Base-by-base conservation (phyloP, 2,329 filamentous ascomycete species). In the Helminthosporium solani region DNA sequence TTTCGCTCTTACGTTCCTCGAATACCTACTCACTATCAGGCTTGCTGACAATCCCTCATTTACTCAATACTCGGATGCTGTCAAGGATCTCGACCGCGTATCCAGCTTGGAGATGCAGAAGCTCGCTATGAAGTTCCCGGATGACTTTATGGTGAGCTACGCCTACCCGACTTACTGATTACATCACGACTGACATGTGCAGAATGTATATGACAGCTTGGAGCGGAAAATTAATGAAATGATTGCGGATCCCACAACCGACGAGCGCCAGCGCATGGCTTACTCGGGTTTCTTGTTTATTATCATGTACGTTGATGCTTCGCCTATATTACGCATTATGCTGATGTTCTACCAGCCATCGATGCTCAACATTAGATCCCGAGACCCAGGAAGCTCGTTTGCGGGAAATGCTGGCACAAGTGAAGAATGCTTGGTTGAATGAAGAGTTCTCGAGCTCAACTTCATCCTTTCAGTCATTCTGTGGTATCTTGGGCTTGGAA, bases 201-300 rank as follows among this genome's bases (percentile, higher is more conserved):
- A 85, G 83, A 83, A 84, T 30, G 91, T 95, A 21, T 97, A 96
- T 66, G 87, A 92, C 47, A 83, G 94, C 57, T 81, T 99, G 21
- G 88, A 95, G 66, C 79, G 78, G 30, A 90, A 90, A 62, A 85
- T 97, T 49, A 86, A 86, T 49, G 87, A 92, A 66, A 84, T 95
- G 75, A 80, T 87, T 64, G 78, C 83, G 51, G 82, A 87, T 38
- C 83, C 87, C 23, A 79, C 81, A 43, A 73, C 87, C 23, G 92
- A 96, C 61, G 86, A 92, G 60, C 90, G 91, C 63, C 82, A 91
- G 25, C 84, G 88, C 46, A 85, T 94, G 62, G 89, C 91, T 1
- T 91, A 95, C 61, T 88, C 85, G 57, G 92, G 90, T 8, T 92
- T 97, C 53, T 77, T 97, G 1, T 95, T 99, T 67, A 94, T 95